These are phyloP conservation scores for Tylopilus microsporus DNA, from an alignment of 1,284 basidiomycete genomes.

Conservation along the genomic window DNA sequence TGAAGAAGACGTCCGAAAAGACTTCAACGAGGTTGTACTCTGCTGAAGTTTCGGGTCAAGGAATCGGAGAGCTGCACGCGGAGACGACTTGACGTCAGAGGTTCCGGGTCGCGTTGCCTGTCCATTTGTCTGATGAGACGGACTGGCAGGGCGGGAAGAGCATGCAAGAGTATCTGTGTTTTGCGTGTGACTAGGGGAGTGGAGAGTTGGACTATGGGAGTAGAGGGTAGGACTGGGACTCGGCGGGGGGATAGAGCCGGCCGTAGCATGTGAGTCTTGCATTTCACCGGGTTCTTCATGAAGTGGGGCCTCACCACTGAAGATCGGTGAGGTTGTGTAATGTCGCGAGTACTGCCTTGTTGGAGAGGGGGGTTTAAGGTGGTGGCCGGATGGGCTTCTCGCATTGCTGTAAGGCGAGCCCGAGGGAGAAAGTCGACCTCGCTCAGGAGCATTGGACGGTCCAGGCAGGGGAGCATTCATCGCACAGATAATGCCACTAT, in stretches of 20 bases:
- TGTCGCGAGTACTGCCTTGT: slow-evolving; percentile 14
- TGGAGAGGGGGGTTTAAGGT: slow-evolving; percentile 13
- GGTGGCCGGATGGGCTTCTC: slow-evolving; percentile 27
- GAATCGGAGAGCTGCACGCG: not conserved
- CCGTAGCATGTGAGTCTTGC: not conserved
- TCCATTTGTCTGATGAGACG: not conserved
- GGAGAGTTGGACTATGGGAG: not conserved
- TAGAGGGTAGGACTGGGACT: slow-evolving; percentile 6
- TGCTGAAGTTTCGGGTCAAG: slow-evolving; percentile 1
- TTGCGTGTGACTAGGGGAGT: not conserved
- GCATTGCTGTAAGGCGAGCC: slow-evolving; percentile 19
- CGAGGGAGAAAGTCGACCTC: slow-evolving; percentile 8
- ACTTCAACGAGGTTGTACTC: slow-evolving; percentile 9
- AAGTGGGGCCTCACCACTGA: slow-evolving; percentile 14
- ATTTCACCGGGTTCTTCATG: slow-evolving; percentile 17
- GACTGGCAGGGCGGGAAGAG: not conserved
- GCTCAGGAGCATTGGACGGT: slow-evolving; percentile 1
- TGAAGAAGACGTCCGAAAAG: not conserved
- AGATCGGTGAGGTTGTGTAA: not conserved
- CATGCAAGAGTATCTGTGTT: not conserved
- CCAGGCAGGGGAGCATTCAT: slow-evolving; percentile 18
- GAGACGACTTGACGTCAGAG: not conserved
- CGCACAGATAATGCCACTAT: slow-evolving; percentile 4
- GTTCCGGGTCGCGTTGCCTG: not conserved
- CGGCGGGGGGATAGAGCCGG: not conserved